A percentile compares a stretch with the other conserved stretches of the same genome.
Evolutionary conservation across 2,329 filamentous ascomycete species (phyloP).

Genomic region (Ciborinia camelliae): DNA sequence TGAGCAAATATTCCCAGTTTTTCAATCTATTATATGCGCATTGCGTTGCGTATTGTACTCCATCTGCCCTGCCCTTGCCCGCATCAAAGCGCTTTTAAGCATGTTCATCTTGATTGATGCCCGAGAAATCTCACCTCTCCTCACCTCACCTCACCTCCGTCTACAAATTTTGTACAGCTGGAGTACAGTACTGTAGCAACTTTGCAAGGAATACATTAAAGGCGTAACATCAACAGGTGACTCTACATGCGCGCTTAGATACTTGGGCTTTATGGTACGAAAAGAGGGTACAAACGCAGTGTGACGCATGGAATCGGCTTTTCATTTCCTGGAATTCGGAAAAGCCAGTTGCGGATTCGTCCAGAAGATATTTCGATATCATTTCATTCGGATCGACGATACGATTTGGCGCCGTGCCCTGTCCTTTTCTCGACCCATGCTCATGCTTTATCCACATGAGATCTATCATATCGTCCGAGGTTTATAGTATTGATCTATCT

Average conservation of each 20-base stretch:
- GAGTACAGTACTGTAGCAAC: too few species aligned
- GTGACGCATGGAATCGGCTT: conserved; percentile 19
- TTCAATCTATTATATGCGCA: conserved; percentile 5
- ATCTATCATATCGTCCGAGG: conserved; percentile 13
- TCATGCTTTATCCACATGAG: conserved; percentile 9
- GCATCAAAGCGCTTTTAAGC: conserved; percentile 13
- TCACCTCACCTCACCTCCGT: too few species aligned
- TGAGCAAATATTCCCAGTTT: conserved; percentile 11
- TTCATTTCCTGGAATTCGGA: conserved; percentile 10
- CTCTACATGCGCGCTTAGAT: conserved; percentile 20
- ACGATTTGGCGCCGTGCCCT: conserved; percentile 13
- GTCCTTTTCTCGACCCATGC: neutral
- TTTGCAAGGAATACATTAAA: conserved; percentile 1
- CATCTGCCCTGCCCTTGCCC: conserved; percentile 17
- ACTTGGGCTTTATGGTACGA: neutral
- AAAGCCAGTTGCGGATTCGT: conserved; percentile 14
- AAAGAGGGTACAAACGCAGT: conserved; percentile 18
- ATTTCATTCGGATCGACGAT: conserved; percentile 1
- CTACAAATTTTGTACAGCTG: too few species aligned
- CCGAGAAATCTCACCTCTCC: neutral
- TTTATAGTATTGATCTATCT: neutral
- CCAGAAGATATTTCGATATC: conserved; percentile 11
- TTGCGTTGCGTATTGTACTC: too few species aligned
- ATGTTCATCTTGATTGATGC: conserved; percentile 2
- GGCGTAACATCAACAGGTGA: conserved; percentile 11